phyloP scores from a whole-genome alignment of 2,329 filamentous ascomycete species.

The Aspergillus flavus region DNA sequence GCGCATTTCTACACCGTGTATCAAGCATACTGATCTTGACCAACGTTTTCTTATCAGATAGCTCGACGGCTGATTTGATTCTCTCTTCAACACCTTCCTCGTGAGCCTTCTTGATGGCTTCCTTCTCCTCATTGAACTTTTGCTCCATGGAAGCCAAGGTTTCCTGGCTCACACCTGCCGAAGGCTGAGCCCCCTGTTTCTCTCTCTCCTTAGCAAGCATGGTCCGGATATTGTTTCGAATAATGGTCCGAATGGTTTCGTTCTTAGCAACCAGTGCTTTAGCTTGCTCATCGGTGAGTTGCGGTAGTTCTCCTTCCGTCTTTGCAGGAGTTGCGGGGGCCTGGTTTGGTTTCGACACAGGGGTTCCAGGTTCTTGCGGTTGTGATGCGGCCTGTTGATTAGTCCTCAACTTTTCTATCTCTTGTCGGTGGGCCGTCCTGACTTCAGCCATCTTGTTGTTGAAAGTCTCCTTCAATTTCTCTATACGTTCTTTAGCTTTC shows the following conservation, averaged over 20 bases:
- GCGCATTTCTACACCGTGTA: conserved; percentile 64
- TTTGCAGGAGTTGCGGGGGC: conserved; percentile 34
- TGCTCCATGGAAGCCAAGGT: conserved; percentile 42
- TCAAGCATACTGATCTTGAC: conserved; percentile 79
- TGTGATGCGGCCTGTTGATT: conserved; percentile 40
- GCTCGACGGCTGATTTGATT: conserved; percentile 63
- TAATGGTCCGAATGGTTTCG: conserved; percentile 50
- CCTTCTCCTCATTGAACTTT: conserved; percentile 43
- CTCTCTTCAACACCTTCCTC: conserved; percentile 62
- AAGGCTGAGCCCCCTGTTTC: conserved; percentile 35
- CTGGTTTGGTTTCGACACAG: conserved; percentile 24
- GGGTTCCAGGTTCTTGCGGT: conserved; percentile 25
- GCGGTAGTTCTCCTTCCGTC: conserved; percentile 39
- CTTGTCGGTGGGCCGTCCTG: conserved; percentile 52
- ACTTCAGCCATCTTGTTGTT: conserved; percentile 68
- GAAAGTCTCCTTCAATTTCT: conserved; percentile 67
- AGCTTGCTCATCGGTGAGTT: conserved; percentile 53
- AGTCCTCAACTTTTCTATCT: conserved; percentile 51
- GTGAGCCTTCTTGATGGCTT: conserved; percentile 48
- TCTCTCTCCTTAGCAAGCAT: conserved; percentile 48
- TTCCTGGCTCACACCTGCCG: conserved; percentile 32
- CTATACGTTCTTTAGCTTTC: conserved; percentile 50
- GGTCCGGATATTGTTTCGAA: conserved; percentile 61
- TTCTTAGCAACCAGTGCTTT: conserved; percentile 55
- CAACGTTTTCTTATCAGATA: conserved; percentile 74